phyloP scores from a whole-genome alignment of 805 yeast genomes.

The Nadsonia fulvescens region DNA sequence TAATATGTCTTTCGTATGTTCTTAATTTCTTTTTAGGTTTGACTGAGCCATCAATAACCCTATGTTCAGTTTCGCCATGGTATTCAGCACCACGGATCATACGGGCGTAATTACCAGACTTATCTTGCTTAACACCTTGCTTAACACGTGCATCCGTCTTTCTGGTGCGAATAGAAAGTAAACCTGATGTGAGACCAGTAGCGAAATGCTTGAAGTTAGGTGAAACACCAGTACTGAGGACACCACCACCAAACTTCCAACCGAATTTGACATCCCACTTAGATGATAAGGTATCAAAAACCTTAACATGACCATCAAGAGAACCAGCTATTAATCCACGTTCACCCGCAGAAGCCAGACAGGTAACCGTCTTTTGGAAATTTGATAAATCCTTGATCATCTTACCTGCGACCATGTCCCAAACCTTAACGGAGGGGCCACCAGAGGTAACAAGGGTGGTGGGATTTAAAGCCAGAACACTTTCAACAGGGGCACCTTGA shows the following conservation, averaged over 20 bases:
- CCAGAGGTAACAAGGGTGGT: constrained; percentile 71
- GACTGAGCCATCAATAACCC: constrained; percentile 40
- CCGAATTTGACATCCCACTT: constrained; percentile 81
- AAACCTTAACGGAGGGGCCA: constrained; percentile 66
- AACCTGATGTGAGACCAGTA: constrained; percentile 80
- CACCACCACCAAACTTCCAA: constrained; percentile 94
- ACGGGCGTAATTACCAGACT: constrained; percentile 46
- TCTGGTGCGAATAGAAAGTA: constrained; percentile 75
- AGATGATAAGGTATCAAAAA: constrained; percentile 54
- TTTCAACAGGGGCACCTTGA: constrained; percentile 74
- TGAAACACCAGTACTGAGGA: constrained; percentile 73
- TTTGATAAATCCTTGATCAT: constrained; percentile 53
- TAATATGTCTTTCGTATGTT: constrained; percentile 67
- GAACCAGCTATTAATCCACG: constrained; percentile 85
- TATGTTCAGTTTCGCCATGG: constrained; percentile 74
- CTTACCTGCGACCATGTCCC: constrained; percentile 80
- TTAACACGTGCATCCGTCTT: constrained; percentile 43
- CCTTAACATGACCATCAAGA: constrained; percentile 92
- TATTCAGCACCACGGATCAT: constrained; percentile 87
- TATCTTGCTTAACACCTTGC: constrained; percentile 16
- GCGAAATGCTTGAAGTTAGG: constrained; percentile 80
- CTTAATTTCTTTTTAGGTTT: constrained; percentile 44
- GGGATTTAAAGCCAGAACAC: constrained; percentile 53
- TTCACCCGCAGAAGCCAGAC: constrained; percentile 39
- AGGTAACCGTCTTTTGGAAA: constrained; percentile 87